These are phyloP conservation scores for Arctostaphylos glauca DNA, from an alignment of 148 eudicot species.

Conservation along the genomic window DNA sequence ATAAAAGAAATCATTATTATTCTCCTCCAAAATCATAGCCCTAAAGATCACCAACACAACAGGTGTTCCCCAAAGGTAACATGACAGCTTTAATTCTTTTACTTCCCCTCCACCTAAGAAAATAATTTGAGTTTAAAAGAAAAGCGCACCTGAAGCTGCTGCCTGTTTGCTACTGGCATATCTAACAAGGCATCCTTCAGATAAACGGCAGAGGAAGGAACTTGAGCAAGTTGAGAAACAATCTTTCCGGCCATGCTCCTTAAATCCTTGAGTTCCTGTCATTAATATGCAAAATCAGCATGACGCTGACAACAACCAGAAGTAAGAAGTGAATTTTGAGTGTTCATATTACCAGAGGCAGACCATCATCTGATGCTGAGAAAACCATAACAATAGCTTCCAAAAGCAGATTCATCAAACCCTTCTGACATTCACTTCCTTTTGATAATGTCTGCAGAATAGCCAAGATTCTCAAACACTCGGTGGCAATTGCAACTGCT, in stretches of 20 bases:
- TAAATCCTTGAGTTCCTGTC: constrained; percentile 65
- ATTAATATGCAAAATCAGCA: constrained; percentile 16
- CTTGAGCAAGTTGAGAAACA: constrained; percentile 87
- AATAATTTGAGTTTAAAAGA: neutral
- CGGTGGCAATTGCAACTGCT: constrained; percentile 70
- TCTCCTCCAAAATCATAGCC: neutral
- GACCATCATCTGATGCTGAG: constrained; percentile 50
- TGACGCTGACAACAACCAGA: neutral
- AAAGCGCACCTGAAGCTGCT: constrained; percentile 75
- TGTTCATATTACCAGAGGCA: constrained; percentile 45
- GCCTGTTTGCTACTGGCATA: constrained; percentile 70
- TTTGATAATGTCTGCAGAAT: constrained; percentile 80
- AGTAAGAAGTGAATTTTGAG: constrained; percentile 4
- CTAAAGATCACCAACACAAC: neutral
- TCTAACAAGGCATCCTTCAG: constrained; percentile 68
- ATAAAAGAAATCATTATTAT: neutral
- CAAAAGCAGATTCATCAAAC: constrained; percentile 63
- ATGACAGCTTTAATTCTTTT: neutral
- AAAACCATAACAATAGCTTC: constrained; percentile 78
- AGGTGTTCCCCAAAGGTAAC: neutral
- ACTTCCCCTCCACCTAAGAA: neutral
- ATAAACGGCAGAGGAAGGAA: constrained; percentile 62
- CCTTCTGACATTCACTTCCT: constrained; percentile 60
- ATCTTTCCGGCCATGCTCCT: constrained; percentile 57
- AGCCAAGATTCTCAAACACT: constrained; percentile 80